These are phyloP conservation scores for Fusarium nanum DNA, from an alignment of 2,329 filamentous ascomycete genomes.

Conservation along the genomic window DNA sequence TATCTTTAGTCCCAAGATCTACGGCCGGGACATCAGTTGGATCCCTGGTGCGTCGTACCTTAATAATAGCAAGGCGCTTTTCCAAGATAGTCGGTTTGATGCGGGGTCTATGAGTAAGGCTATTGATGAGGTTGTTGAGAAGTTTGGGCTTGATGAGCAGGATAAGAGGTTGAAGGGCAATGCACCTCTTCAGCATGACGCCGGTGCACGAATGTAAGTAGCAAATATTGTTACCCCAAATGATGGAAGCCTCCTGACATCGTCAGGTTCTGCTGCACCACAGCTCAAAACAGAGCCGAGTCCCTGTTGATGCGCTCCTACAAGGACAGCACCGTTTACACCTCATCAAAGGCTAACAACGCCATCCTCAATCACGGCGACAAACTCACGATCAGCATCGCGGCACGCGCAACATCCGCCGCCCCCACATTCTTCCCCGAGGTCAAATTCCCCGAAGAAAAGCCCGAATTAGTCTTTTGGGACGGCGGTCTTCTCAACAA, in stretches of 20 bases:
- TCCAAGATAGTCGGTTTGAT: conserved; percentile 33
- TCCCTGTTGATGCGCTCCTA: conserved; percentile 30
- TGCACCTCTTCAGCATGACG: conserved; percentile 23
- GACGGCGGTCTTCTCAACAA: conserved; percentile 39
- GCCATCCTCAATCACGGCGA: conserved; percentile 6
- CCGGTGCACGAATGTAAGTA: conserved; percentile 22
- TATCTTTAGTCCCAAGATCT: conserved; percentile 34
- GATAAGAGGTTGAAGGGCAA: conserved; percentile 32
- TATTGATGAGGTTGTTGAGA: conserved; percentile 25
- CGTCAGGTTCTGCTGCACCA: conserved; percentile 24
- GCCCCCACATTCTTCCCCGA: conserved; percentile 37
- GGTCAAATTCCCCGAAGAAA: conserved; percentile 15
- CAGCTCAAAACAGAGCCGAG: conserved; percentile 34
- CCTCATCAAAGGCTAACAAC: conserved; percentile 23
- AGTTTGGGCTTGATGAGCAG: conserved; percentile 29
- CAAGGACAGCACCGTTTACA: conserved; percentile 2
- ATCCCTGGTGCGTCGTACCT: conserved; percentile 7
- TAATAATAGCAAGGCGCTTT: conserved; percentile 30
- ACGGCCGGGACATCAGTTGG: conserved; percentile 24
- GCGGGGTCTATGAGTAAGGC: conserved; percentile 19
- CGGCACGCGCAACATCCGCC: conserved; percentile 33
- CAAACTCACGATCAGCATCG: conserved; percentile 37
- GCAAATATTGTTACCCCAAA: too few species aligned
- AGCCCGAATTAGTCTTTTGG: conserved; percentile 26
- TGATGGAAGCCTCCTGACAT: neutral